phyloP scores from a whole-genome alignment of 306 rosid species.

The Quercus berberidifolia region DNA sequence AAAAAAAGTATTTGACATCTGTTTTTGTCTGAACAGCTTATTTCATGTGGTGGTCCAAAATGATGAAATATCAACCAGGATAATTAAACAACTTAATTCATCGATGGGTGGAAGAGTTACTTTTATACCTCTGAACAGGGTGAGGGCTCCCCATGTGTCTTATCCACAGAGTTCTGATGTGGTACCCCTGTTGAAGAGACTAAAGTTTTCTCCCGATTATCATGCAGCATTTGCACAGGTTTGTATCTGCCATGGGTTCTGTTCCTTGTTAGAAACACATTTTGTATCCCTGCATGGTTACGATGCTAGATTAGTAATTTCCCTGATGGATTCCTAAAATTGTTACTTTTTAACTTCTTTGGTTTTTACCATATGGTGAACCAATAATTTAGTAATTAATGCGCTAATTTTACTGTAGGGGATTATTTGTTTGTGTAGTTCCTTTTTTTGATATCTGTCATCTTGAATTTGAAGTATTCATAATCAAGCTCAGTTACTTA shows the following conservation, averaged over 20 bases:
- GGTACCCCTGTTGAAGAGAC: conserved; percentile 75
- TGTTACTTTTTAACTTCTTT: background rate
- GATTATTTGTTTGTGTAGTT: too few relatives aligned
- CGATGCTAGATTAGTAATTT: background rate
- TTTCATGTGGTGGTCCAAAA: conserved; percentile 96
- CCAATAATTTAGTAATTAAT: too few relatives aligned
- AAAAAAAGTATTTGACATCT: background rate
- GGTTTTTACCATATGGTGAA: too few relatives aligned
- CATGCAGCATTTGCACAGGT: conserved; percentile 84
- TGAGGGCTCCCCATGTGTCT: conserved; percentile 60
- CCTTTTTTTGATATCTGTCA: too few relatives aligned
- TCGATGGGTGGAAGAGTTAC: conserved; percentile 94
- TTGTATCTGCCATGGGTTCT: conserved; percentile 29
- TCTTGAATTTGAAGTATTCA: too few relatives aligned
- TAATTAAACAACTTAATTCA: conserved; percentile 86
- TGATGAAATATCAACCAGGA: conserved; percentile 87
- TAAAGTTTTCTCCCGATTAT: conserved; percentile 50
- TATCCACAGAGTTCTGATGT: conserved; percentile 93
- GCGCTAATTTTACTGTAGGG: too few relatives aligned
- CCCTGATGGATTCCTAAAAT: background rate
- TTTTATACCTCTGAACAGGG: conserved; percentile 93
- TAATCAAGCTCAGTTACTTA: too few relatives aligned
- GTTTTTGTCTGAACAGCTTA: conserved; percentile 57
- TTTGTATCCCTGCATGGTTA: background rate
- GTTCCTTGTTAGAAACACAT: background rate